Evolutionary conservation across 371 early-diverging fungal genomes (phyloP).

Genomic region (Saksenaea vasiformis): DNA sequence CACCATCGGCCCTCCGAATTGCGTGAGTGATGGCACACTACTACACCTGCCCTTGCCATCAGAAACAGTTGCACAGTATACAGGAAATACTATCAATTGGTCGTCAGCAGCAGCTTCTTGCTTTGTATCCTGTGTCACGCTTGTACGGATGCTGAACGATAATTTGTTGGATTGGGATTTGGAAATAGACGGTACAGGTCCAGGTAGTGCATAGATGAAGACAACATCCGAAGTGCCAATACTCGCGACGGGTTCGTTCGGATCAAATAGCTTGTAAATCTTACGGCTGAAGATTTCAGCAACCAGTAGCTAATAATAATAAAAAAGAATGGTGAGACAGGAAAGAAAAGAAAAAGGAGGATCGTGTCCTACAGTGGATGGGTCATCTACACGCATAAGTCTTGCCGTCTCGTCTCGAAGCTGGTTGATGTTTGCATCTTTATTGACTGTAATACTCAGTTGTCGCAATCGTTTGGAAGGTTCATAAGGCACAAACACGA

Average conservation of each 20-base stretch:
- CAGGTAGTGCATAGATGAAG: slow-evolving; percentile 59
- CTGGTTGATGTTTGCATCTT: slow-evolving; percentile 52
- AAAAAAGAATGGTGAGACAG: background rate
- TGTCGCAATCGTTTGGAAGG: slow-evolving; percentile 21
- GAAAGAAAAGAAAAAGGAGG: background rate
- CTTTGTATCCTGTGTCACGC: too few species aligned
- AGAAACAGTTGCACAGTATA: slow-evolving; percentile 7
- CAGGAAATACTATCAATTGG: slow-evolving; percentile 12
- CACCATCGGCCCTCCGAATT: slow-evolving; percentile 16
- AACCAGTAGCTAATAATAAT: slow-evolving; percentile 40
- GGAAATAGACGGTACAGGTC: slow-evolving; percentile 7
- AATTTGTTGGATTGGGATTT: background rate
- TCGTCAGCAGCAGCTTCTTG: background rate
- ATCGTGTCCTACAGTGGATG: background rate
- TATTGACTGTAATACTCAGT: slow-evolving; percentile 19
- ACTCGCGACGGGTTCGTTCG: slow-evolving; percentile 50
- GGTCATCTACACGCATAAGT: slow-evolving; percentile 31
- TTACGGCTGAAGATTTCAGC: slow-evolving; percentile 53
- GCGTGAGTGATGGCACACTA: background rate
- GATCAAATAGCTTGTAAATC: slow-evolving; percentile 57
- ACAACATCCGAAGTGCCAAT: slow-evolving; percentile 55
- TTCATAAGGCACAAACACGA: slow-evolving; percentile 47
- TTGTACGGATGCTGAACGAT: background rate
- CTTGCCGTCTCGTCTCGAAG: slow-evolving; percentile 54
- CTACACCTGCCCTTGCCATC: background rate